Percentiles rank a stretch among this genome's conserved stretches.
Evolutionary conservation across 345 rosid species (phyloP).

Genomic region (Ceriops decandra): DNA sequence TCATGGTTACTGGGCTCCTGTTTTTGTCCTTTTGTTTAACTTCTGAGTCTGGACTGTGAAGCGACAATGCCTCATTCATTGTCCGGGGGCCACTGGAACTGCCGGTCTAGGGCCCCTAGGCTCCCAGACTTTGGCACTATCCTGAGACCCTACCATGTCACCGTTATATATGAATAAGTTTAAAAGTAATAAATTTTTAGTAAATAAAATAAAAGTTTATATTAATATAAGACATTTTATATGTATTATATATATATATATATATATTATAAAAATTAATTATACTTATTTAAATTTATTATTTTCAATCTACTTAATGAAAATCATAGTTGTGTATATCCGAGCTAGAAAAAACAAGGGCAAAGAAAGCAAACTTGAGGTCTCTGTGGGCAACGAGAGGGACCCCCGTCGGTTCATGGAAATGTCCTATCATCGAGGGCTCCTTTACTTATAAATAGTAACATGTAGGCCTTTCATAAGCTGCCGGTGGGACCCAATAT

Average conservation of each 20-base stretch:
- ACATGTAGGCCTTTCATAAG: no score
- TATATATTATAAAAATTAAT: no score
- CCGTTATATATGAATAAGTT: no score
- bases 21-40: neutral
- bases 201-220: no score
- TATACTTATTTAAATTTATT: no score
- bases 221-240: no score
- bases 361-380: conserved; percentile 23
- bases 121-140: neutral
- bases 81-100: conserved; percentile 1
- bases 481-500: no score
- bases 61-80: conserved; percentile 1
- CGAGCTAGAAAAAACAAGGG: conserved; percentile 9
- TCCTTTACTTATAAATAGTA: neutral
- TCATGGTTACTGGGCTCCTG: neutral
- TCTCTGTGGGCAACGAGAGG: neutral
- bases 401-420: conserved; percentile 10
- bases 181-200: no score
- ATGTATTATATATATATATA: no score
- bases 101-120: conserved; percentile 1
- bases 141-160: neutral
- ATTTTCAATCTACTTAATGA: no score
- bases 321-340: no score
- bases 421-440: conserved; percentile 22
- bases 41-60: neutral